Percentiles rank a stretch among this genome's conserved stretches.
Conservation (phyloP, 352 stramenopile genomes). For the Pythium monospermum region DNA sequence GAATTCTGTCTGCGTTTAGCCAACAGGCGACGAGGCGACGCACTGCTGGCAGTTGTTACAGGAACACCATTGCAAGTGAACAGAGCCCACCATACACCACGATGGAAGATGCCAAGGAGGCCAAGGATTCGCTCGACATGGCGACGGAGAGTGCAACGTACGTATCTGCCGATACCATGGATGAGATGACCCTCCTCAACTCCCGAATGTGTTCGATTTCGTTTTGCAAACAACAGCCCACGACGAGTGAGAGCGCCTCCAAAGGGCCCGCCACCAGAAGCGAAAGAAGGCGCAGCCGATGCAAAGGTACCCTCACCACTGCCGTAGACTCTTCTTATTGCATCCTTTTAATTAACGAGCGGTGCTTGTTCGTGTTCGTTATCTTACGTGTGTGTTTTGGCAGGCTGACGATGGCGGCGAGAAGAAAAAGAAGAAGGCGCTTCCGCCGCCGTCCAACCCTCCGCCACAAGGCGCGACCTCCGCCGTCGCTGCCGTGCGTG, state of each 20-base stretch:
- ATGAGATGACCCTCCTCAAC: no score
- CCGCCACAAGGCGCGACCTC: constrained; percentile 52
- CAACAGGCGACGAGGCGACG: neutral
- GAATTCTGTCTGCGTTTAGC: neutral
- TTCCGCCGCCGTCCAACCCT: constrained; percentile 63
- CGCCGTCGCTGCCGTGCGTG: constrained; percentile 57
- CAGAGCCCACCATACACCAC: no score
- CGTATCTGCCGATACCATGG: no score
- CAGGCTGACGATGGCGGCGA: constrained; percentile 13
- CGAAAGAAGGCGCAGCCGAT: constrained; percentile 12
- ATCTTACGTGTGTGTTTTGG: neutral
- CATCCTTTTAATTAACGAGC: neutral
- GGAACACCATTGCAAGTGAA: neutral
- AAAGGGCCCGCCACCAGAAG: constrained; percentile 17
- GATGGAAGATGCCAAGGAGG: constrained; percentile 21
- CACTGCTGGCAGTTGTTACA: neutral
- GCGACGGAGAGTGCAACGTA: constrained; percentile 10
- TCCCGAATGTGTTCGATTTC: no score
- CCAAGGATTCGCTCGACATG: constrained; percentile 15
- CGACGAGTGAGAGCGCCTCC: constrained; percentile 16
- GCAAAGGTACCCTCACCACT: constrained; percentile 6
- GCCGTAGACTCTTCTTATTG: neutral
- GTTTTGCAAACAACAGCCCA: no score
- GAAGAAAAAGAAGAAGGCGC: constrained; percentile 60
- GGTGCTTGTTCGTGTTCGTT: no score